Percentiles rank a stretch among this genome's conserved stretches.
Conservation (phyloP, 2,329 filamentous ascomycete genomes). For the Sporothrix luriei region DNA sequence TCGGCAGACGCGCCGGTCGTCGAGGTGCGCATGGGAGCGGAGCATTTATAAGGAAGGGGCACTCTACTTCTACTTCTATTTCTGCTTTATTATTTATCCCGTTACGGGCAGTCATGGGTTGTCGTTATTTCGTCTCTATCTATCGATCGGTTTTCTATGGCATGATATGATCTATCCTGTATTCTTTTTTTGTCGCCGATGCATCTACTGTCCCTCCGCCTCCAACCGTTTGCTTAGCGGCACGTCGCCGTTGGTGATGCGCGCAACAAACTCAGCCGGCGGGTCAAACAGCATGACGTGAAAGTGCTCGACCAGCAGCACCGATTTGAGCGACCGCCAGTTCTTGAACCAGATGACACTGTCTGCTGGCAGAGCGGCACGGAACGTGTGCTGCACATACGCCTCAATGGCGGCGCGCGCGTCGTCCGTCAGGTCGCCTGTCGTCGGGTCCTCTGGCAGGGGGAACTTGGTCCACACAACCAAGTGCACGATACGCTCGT, state of each 20-base stretch:
- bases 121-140: slow-evolving; percentile 1
- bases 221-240: slow-evolving; percentile 57
- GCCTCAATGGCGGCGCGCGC: slow-evolving; percentile 67
- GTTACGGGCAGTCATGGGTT: background rate
- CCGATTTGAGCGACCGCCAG: slow-evolving; percentile 80
- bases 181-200: background rate
- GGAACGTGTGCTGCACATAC: slow-evolving; percentile 71
- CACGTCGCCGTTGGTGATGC: slow-evolving; percentile 74
- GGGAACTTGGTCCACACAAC: slow-evolving; percentile 93
- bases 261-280: slow-evolving; percentile 66
- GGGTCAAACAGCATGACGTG: slow-evolving; percentile 88
- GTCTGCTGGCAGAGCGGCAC: slow-evolving; percentile 51
- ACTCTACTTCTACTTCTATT: background rate
- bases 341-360: slow-evolving; percentile 84
- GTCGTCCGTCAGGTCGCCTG: slow-evolving; percentile 67
- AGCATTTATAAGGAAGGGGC: background rate
- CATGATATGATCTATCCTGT: background rate
- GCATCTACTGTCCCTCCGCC: slow-evolving; percentile 32
- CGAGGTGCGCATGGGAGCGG: slow-evolving; percentile 51
- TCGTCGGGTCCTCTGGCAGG: slow-evolving; percentile 66
- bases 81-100: background rate
- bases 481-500: slow-evolving; percentile 75
- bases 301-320: slow-evolving; percentile 88
- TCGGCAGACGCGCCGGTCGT: slow-evolving; percentile 72
- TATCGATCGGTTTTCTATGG: background rate